Percentiles rank a stretch among this genome's conserved stretches.
Evolutionary conservation across 208 protist species (phyloP).

Genomic region (Crithidia acanthocephali): DNA sequence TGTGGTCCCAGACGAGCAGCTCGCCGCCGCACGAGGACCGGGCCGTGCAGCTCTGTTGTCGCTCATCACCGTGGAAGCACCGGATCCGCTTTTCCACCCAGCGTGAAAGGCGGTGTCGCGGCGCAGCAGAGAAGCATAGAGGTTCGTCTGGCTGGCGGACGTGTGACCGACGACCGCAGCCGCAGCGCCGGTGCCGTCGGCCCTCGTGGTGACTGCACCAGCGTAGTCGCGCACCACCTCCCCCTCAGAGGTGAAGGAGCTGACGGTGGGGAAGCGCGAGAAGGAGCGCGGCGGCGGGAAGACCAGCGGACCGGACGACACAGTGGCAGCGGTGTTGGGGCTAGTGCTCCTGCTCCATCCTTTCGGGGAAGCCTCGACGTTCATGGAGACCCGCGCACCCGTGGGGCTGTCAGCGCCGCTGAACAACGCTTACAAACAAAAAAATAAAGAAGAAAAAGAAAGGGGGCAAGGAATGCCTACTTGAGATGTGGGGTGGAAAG

Average conservation of each 20-base stretch:
- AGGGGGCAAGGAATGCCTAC: too few species aligned
- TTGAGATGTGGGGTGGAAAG: too few species aligned
- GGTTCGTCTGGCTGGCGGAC: background rate
- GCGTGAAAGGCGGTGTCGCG: background rate
- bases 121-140: background rate
- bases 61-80: background rate
- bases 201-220: too few species aligned
- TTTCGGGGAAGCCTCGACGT: too few species aligned
- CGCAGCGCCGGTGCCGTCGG: background rate
- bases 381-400: too few species aligned
- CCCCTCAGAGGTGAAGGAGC: slow-evolving; percentile 4
- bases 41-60: too few species aligned
- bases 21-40: background rate
- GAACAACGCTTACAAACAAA: too few species aligned
- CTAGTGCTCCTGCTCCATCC: too few species aligned
- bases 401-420: too few species aligned
- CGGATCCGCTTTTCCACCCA: background rate
- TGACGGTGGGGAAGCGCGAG: slow-evolving; percentile 4
- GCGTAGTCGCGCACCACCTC: background rate
- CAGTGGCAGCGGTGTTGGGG: too few species aligned
- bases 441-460: too few species aligned
- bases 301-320: too few species aligned
- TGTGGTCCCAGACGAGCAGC: background rate
- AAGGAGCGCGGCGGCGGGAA: background rate
- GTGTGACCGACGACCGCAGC: background rate